Evolutionary conservation across 148 eudicot species (phyloP).

Genomic region (Chenopodium album): DNA sequence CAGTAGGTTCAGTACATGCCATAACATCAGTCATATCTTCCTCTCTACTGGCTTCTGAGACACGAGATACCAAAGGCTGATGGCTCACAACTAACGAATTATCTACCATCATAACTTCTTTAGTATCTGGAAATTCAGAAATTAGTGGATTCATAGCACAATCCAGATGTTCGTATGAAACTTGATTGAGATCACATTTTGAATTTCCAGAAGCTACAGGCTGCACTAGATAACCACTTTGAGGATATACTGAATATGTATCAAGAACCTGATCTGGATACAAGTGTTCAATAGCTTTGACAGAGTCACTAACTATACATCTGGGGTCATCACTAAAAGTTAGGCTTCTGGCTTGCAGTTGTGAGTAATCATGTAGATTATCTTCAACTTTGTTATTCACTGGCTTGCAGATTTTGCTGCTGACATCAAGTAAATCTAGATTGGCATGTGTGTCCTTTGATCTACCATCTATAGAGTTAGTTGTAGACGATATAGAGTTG

Average conservation of each 20-base stretch:
- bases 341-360: conserved; percentile 17
- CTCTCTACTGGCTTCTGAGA: conserved; percentile 22
- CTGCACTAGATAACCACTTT: conserved; percentile 4
- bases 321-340: background rate
- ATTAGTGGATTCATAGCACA: conserved; percentile 17
- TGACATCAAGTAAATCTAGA: conserved; percentile 27
- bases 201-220: conserved; percentile 20
- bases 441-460: conserved; percentile 24
- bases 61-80: conserved; percentile 16
- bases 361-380: conserved; percentile 25
- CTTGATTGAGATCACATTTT: conserved; percentile 41
- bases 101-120: conserved; percentile 8
- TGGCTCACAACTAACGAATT: conserved; percentile 9
- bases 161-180: conserved; percentile 40
- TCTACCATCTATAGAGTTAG: conserved; percentile 13
- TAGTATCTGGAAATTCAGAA: conserved; percentile 10
- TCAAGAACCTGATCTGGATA: conserved; percentile 4
- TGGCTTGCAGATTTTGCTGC: conserved; percentile 18
- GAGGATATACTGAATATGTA: conserved; percentile 1
- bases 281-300: background rate
- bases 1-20: conserved; percentile 33
- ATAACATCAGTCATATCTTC: conserved; percentile 19
- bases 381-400: conserved; percentile 38
- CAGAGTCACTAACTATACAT: background rate
- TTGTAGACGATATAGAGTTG: conserved; percentile 19